Conservation (phyloP, 225 moss, liverwort and hornwort genomes). For the Climacium dendroides region DNA sequence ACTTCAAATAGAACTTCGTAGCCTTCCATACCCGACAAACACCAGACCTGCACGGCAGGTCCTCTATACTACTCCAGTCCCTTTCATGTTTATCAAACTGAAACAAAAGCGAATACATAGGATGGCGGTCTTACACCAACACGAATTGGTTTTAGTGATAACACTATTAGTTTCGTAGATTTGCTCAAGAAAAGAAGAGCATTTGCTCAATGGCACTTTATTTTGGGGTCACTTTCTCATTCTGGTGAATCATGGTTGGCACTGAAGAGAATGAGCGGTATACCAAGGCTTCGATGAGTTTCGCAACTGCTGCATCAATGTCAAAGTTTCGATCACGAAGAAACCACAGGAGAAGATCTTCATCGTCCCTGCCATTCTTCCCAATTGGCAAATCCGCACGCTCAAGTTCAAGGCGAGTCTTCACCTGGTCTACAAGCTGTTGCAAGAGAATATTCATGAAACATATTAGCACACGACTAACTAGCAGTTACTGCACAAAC, state of each 20-base stretch:
- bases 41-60: not conserved
- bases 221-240: not conserved
- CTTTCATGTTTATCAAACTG: not conserved
- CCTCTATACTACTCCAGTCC: not conserved
- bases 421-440: constrained; percentile 52
- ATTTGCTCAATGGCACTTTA: not conserved
- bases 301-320: constrained; percentile 41
- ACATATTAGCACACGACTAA: not conserved
- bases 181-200: not conserved
- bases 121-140: not conserved
- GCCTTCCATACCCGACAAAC: not conserved
- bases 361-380: constrained; percentile 53
- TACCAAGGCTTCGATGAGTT: constrained; percentile 44
- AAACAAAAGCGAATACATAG: not conserved
- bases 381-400: constrained; percentile 34
- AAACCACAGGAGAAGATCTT: constrained; percentile 49
- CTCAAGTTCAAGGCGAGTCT: constrained; percentile 37
- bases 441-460: not conserved
- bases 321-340: constrained; percentile 54
- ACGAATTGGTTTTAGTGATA: not conserved
- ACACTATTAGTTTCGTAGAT: not conserved
- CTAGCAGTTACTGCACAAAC: not conserved
- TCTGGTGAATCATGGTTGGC: too few relatives aligned
- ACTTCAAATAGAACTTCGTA: not conserved
- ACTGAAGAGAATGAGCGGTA: not conserved